Evolutionary conservation across 345 rosid genomes (phyloP).

Genomic region (Chamaenerion angustifolium): DNA sequence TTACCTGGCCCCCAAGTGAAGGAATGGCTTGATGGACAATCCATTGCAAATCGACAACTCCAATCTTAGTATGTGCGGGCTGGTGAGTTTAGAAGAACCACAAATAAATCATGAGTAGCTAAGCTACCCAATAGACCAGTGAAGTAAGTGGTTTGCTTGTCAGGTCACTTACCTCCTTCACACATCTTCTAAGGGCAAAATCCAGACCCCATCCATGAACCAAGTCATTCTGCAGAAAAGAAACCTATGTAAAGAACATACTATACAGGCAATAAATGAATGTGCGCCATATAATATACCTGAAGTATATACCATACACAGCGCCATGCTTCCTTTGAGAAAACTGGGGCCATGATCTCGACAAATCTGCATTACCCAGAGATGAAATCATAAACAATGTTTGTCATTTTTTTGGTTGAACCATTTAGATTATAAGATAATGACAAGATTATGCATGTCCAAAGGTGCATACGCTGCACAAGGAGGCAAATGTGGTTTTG

Average conservation of each 20-base stretch:
- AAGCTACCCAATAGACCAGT: neutral
- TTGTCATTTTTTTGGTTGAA: neutral
- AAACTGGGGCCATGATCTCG: slow-evolving; percentile 99
- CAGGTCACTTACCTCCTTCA: slow-evolving; percentile 34
- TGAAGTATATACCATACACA: slow-evolving; percentile 88
- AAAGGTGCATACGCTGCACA: slow-evolving; percentile 80
- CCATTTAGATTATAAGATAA: neutral
- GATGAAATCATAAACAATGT: too few species aligned
- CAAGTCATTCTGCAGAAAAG: slow-evolving; percentile 71
- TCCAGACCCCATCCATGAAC: slow-evolving; percentile 99
- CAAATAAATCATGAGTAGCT: too few species aligned
- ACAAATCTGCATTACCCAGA: slow-evolving; percentile 49
- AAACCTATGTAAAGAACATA: neutral
- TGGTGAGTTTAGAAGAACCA: slow-evolving; percentile 15
- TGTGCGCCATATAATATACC: slow-evolving; percentile 23
- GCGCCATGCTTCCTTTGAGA: slow-evolving; percentile 89
- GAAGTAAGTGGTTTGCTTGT: neutral
- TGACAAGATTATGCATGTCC: neutral
- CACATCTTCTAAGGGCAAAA: slow-evolving; percentile 82
- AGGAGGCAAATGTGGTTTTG: slow-evolving; percentile 75
- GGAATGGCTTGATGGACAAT: slow-evolving; percentile 81
- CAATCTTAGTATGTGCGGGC: slow-evolving; percentile 99
- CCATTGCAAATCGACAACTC: slow-evolving; percentile 98
- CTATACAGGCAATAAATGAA: neutral
- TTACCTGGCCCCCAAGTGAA: slow-evolving; percentile 84